Evolutionary conservation across 805 yeast species (phyloP).

Genomic region (Saccharomycopsis sp.): DNA sequence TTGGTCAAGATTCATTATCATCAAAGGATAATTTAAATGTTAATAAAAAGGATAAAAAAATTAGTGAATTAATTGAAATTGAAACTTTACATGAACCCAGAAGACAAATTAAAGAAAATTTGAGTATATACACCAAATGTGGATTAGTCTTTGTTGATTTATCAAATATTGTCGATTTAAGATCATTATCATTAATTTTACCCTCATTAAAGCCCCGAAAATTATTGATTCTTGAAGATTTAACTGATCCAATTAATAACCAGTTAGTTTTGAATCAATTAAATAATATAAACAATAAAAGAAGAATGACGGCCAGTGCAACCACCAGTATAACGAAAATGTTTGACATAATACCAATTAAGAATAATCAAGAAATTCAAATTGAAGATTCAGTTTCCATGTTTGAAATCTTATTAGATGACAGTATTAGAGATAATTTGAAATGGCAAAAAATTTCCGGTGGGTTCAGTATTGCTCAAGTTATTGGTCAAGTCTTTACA

Average conservation of each 20-base stretch:
- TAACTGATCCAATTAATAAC: slow-evolving; percentile 21
- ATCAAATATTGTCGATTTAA: slow-evolving; percentile 71
- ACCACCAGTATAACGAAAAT: neutral
- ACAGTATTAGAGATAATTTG: slow-evolving; percentile 44
- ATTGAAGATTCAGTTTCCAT: slow-evolving; percentile 47
- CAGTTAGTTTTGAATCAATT: slow-evolving; percentile 18
- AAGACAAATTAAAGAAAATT: slow-evolving; percentile 27
- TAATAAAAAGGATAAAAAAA: too few species aligned
- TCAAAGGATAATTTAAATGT: slow-evolving; percentile 18
- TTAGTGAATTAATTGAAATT: slow-evolving; percentile 40
- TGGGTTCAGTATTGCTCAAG: slow-evolving; percentile 73
- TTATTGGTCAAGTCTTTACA: slow-evolving; percentile 46
- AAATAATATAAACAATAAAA: slow-evolving; percentile 20
- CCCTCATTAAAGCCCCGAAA: slow-evolving; percentile 72
- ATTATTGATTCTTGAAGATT: slow-evolving; percentile 46
- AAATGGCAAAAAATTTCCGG: slow-evolving; percentile 82
- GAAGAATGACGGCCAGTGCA: slow-evolving; percentile 2
- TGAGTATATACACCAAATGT: slow-evolving; percentile 47
- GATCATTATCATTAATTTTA: slow-evolving; percentile 70
- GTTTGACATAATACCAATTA: slow-evolving; percentile 26
- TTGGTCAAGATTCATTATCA: slow-evolving; percentile 14
- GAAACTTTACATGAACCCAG: slow-evolving; percentile 46
- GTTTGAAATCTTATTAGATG: slow-evolving; percentile 59
- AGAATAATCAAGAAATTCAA: slow-evolving; percentile 31
- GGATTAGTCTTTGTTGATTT: slow-evolving; percentile 69